Percentiles rank a stretch among this genome's conserved stretches.
phyloP scores from a whole-genome alignment of 495 filamentous ascomycete genomes.

The Aspergillus ellipticus region DNA sequence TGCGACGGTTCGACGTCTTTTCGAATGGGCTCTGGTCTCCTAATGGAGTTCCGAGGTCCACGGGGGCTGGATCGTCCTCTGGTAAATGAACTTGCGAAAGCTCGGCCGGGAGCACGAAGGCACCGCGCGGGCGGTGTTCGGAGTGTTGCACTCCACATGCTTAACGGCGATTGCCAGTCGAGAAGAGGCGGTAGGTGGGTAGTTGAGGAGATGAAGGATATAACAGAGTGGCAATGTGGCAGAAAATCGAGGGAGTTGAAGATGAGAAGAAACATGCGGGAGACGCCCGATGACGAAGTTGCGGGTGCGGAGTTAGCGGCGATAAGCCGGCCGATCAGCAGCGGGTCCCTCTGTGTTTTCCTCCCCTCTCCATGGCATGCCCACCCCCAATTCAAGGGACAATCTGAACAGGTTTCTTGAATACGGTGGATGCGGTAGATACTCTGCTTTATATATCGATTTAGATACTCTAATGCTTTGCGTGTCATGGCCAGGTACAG shows the following conservation, averaged over 20 bases:
- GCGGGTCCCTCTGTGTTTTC: too few relatives aligned
- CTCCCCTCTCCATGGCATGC: neutral
- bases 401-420: too few relatives aligned
- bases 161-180: too few relatives aligned
- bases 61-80: slow-evolving; percentile 24
- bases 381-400: neutral
- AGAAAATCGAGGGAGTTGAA: neutral
- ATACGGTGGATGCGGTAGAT: too few relatives aligned
- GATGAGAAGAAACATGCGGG: neutral
- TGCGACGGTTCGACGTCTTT: slow-evolving; percentile 8
- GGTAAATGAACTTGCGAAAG: slow-evolving; percentile 30
- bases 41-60: slow-evolving; percentile 32
- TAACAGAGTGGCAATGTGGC: too few relatives aligned
- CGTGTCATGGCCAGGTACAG: too few relatives aligned
- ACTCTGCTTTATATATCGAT: too few relatives aligned
- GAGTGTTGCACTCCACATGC: slow-evolving; percentile 33
- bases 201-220: too few relatives aligned
- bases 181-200: too few relatives aligned
- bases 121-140: slow-evolving; percentile 21
- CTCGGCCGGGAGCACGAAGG: slow-evolving; percentile 21
- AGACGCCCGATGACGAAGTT: slow-evolving; percentile 23
- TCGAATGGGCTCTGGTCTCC: slow-evolving; percentile 22
- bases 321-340: slow-evolving; percentile 27
- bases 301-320: slow-evolving; percentile 31
- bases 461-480: too few relatives aligned